A percentile compares a stretch with the other conserved stretches of the same genome.
phyloP scores from a whole-genome alignment of 306 rosid genomes.

The Vicia villosa region DNA sequence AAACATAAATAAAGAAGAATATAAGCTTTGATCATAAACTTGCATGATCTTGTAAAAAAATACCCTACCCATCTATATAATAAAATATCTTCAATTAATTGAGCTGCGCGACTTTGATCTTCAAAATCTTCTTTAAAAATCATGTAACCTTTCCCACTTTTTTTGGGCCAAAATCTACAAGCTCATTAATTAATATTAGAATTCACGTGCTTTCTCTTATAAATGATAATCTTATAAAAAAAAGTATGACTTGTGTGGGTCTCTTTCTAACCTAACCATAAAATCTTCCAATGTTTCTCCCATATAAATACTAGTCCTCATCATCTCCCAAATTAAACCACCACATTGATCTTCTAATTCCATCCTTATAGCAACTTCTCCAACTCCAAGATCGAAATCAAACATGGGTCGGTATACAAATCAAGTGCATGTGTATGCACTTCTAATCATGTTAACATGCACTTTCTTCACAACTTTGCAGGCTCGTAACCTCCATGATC shows the following conservation, averaged over 20 bases:
- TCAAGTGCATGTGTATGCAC: not conserved
- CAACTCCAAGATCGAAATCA: not conserved
- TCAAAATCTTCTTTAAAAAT: constrained; percentile 9
- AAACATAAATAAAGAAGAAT: too few relatives aligned
- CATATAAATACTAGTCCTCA: constrained; percentile 37
- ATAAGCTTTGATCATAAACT: not conserved
- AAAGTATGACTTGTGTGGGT: not conserved
- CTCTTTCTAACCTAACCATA: constrained; percentile 15
- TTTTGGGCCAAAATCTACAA: constrained; percentile 9
- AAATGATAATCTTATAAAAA: not conserved
- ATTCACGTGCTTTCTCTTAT: not conserved
- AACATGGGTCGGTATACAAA: constrained; percentile 37
- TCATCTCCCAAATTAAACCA: constrained; percentile 14
- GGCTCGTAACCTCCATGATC: constrained; percentile 45
- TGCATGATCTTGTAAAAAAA: not conserved
- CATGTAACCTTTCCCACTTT: not conserved
- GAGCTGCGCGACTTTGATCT: not conserved
- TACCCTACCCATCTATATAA: not conserved
- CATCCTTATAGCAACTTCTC: not conserved
- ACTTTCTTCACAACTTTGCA: constrained; percentile 31
- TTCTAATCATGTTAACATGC: constrained; percentile 35
- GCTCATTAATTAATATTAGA: not conserved
- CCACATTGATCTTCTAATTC: constrained; percentile 13
- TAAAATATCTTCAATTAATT: not conserved
- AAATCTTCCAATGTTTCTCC: not conserved